Percentiles rank a stretch among this genome's conserved stretches.
phyloP scores from a whole-genome alignment of 176 grass and related monocot species.

The Puya raimondii region DNA sequence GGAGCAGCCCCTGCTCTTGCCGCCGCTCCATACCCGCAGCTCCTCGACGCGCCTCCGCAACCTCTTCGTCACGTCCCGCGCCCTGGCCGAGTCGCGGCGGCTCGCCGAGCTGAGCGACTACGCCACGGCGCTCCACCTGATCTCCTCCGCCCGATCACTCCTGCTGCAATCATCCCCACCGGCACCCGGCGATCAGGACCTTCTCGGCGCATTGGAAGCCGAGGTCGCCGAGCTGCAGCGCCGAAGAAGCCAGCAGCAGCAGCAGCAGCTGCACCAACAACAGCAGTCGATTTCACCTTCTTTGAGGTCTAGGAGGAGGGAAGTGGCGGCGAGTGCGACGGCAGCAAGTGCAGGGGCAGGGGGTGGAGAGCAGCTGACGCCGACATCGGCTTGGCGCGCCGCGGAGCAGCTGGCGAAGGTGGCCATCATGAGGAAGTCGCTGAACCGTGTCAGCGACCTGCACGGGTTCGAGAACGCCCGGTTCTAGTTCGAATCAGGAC shows the following conservation, averaged over 20 bases:
- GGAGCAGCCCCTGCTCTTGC: constrained; percentile 43
- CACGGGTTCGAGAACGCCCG: constrained; percentile 96
- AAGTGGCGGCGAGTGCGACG: not conserved
- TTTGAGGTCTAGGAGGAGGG: constrained; percentile 15
- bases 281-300: constrained; percentile 7
- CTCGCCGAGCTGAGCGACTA: constrained; percentile 67
- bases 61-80: constrained; percentile 74
- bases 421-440: constrained; percentile 85
- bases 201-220: constrained; percentile 46
- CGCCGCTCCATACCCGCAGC: constrained; percentile 15
- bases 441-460: constrained; percentile 83
- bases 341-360: constrained; percentile 15
- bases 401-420: constrained; percentile 97
- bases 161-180: constrained; percentile 41
- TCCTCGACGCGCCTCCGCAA: constrained; percentile 49
- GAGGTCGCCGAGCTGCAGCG: constrained; percentile 58
- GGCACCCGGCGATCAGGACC: constrained; percentile 33
- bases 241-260: constrained; percentile 25
- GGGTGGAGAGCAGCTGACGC: constrained; percentile 48
- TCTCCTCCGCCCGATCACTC: constrained; percentile 65
- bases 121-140: constrained; percentile 57
- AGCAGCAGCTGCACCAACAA: not conserved
- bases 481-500: constrained; percentile 30
- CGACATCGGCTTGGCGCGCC: constrained; percentile 88
- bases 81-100: constrained; percentile 64